These are phyloP conservation scores for Coemansia sp. DNA, from an alignment of 192 early-diverging fungal species.

Conservation along the genomic window DNA sequence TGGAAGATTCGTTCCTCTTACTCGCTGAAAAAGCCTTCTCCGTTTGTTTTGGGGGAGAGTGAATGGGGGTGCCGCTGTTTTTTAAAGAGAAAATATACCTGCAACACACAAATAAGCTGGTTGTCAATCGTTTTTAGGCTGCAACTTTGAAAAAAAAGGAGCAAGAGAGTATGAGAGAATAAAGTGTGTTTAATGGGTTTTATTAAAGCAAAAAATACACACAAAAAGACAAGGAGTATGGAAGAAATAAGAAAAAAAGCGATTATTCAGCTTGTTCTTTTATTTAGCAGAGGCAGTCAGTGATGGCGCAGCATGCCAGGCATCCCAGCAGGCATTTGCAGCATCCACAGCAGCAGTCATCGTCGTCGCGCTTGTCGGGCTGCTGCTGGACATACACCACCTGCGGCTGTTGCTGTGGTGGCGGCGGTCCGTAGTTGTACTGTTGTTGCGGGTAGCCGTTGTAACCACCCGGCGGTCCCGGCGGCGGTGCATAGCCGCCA, in stretches of 20 bases:
- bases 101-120: too few relatives aligned
- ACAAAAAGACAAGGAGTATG: neutral
- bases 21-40: conserved; percentile 2
- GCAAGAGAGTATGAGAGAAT: neutral
- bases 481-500: neutral
- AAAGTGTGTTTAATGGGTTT: neutral
- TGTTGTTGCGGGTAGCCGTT: conserved; percentile 3
- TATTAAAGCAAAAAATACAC: neutral
- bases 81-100: neutral
- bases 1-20: neutral
- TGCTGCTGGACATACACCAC: conserved; percentile 19
- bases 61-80: neutral
- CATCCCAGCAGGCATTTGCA: conserved; percentile 13
- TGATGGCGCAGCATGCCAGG: conserved; percentile 15
- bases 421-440: conserved; percentile 2
- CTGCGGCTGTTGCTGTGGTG: conserved; percentile 10
- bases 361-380: conserved; percentile 7
- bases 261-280: neutral
- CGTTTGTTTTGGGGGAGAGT: neutral
- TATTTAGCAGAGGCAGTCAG: conserved; percentile 14
- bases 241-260: neutral
- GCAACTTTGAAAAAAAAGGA: neutral
- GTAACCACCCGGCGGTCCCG: conserved; percentile 15
- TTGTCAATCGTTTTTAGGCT: too few relatives aligned
- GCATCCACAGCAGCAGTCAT: conserved; percentile 20